Conservation (phyloP, 2,329 filamentous ascomycete species). For the Bipolaris sorokiniana region DNA sequence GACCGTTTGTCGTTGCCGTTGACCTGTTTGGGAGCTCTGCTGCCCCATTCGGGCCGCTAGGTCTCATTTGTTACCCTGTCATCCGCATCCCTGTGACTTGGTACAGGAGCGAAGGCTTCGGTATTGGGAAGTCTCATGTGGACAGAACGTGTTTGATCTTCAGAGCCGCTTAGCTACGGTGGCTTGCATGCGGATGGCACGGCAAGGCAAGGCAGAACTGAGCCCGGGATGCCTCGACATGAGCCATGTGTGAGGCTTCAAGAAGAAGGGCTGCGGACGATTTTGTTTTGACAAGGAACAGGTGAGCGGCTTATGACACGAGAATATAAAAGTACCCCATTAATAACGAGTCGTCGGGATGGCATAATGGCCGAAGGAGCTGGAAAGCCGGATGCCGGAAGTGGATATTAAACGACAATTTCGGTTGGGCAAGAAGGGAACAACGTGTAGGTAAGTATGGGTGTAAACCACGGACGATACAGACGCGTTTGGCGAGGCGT, state of each 20-base stretch:
- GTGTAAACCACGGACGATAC: not conserved
- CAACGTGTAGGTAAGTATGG: not conserved
- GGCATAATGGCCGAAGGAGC: constrained; percentile 5
- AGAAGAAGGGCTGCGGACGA: not conserved
- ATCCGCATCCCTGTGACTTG: constrained; percentile 8
- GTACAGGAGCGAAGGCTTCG: not conserved
- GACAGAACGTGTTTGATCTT: not conserved
- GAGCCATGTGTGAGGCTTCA: not conserved
- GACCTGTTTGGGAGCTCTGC: constrained; percentile 13
- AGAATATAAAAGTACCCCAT: constrained; percentile 2
- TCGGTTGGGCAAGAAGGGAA: constrained; percentile 6
- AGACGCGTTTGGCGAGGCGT: not conserved
- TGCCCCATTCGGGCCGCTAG: constrained; percentile 18
- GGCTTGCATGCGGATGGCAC: not conserved
- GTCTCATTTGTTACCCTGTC: constrained; percentile 8
- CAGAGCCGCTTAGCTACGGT: not conserved
- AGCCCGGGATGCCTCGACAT: not conserved
- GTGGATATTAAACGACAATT: constrained; percentile 11
- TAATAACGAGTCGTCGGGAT: constrained; percentile 2
- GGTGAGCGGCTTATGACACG: constrained; percentile 2
- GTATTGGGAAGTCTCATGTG: not conserved
- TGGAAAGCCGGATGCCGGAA: constrained; percentile 6
- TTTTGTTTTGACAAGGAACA: not conserved
- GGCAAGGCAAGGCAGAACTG: not conserved
- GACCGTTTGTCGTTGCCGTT: constrained; percentile 21